Base-by-base conservation (phyloP, 148 eudicot species). In the Fagopyrum esculentum region DNA sequence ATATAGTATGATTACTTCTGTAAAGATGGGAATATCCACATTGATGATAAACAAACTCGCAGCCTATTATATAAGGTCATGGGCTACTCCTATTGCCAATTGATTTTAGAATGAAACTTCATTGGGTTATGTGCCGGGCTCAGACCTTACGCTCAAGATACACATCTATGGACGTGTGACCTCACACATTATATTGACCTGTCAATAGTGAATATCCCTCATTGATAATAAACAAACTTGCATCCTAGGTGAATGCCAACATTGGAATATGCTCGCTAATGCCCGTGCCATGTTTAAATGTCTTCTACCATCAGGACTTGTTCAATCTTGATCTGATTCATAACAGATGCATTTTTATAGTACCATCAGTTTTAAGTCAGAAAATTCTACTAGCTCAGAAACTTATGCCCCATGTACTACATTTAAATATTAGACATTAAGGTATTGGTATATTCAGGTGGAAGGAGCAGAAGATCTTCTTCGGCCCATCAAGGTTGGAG, bases 401-500 rank as follows among this genome's bases (percentile, higher is more conserved):
- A 61, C 68, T 61, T 61, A 2, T 26, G 9, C 16, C 59, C 5
- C 59, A 54, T 54, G 68, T 29, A 29, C 68, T 61, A 29, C 15
- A 8, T 8, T 9, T 61, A 61, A 19, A 61, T 61, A 3, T 61
- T 6, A 60, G 40, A 43, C 8, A 9, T 30, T 74, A 73, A 52
- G 49, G 35, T 40, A 60, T 73, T 30, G 26, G 57, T 26, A 61
- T 40, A 78, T 48, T 44, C 78, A 96, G 99, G 91, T 96, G 61
- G 99, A 96, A 72, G 98, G 97, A 69, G 75, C 93, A 68, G 85
- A 81, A 82, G 94, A 89, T 76, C 82, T 96, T 71, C 78, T 96
- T 77, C 88, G 85, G 82, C 98, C 99, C 11, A 86, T 96, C 19
- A 87, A 88, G 69, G 94, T 90, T 74, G 99, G 99, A 13, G 74